Evolutionary conservation across 2,329 filamentous ascomycete genomes (phyloP).

Genomic region (Amphichorda felina): DNA sequence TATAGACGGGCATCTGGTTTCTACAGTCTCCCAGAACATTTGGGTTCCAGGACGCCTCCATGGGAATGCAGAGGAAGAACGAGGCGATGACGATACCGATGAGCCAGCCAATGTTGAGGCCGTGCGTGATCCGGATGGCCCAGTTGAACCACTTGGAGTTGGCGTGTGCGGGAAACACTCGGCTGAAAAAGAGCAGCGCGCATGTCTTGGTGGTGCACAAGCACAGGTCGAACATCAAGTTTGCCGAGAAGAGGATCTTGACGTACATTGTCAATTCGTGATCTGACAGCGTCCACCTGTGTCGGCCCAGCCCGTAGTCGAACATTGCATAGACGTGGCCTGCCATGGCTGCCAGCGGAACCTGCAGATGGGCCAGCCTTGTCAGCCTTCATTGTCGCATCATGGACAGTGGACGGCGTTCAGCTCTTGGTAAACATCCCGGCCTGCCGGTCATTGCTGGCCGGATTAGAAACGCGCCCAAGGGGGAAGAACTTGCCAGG

Average conservation of each 20-base stretch:
- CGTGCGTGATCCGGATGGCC: neutral
- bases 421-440: too few relatives aligned
- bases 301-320: neutral
- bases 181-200: neutral
- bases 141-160: neutral
- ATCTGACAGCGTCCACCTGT: neutral
- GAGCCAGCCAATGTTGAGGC: neutral
- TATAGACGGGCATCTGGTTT: neutral
- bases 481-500: neutral
- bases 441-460: too few relatives aligned
- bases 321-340: neutral
- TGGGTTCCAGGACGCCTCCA: neutral
- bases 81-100: neutral
- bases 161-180: neutral
- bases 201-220: neutral
- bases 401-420: too few relatives aligned
- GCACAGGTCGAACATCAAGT: neutral
- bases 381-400: neutral
- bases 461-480: too few relatives aligned
- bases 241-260: neutral
- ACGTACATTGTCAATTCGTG: neutral
- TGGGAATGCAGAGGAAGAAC: neutral
- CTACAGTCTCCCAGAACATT: too few relatives aligned
- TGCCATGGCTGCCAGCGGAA: neutral
- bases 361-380: neutral